Evolutionary conservation across 768 basidiomycete species (phyloP), one percentile per base, ranked within the genome.

Genomic region (Gloeophyllum trabeum): DNA sequence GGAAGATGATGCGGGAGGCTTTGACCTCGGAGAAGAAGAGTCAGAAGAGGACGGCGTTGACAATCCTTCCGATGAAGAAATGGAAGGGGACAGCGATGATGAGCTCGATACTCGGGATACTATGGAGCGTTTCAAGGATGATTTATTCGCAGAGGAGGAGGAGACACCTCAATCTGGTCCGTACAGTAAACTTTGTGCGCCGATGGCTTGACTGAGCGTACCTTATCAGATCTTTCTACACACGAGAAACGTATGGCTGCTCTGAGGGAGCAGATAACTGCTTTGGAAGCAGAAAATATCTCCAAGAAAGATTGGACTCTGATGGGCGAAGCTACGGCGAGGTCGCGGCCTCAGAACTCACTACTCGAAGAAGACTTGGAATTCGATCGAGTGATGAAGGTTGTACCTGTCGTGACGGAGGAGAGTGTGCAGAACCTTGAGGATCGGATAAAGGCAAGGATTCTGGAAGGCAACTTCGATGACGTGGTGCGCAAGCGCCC

Each of bases 301-400:
- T 80, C 77, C 2, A 70, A 76, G 40, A 97, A 97, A 61, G 81
- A 89, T 46, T 99, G 96, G 96, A 80, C 81, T 4, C 70, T 96
- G 22, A 75, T 87, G 68, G 93, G 96, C 38, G 94, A 98, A 61
- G 88, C 90, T 24, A 76, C 75, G 18, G 76, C 90, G 4, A 75
- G 81, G 30, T 61, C 80, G 34, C 74, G 96, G 40, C 94, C 96
- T 3, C 79, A 89, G 56, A 92, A 99, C 59, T 85, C 87, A 6
- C 67, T 98, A 16, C 71, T 99, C 10, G 88, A 89, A 58, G 87
- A 98, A 56, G 89, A 96, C 59, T 72, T 99, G 23, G 94, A 97
- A 43, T 98, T 92, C 49, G 96, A 98, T 46, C 81, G 90, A 22
- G 76, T 81, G 19, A 76, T 81, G 65, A 94, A 91, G 61, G 71